phyloP scores from a whole-genome alignment of 306 rosid genomes.

The Casuarina equisetifolia region DNA sequence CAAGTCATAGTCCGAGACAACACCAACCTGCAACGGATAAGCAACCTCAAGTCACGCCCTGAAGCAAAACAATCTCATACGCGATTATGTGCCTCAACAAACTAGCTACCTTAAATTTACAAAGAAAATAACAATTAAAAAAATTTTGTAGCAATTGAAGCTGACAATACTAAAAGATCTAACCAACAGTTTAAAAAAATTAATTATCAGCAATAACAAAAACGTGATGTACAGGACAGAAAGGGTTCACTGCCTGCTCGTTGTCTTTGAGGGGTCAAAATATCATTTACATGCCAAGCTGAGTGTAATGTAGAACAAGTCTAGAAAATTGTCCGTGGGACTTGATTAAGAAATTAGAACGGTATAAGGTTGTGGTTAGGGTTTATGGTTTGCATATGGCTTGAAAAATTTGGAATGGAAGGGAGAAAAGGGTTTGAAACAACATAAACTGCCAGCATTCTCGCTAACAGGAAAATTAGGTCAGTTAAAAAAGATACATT shows the following conservation, averaged over 20 bases:
- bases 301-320: neutral
- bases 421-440: neutral
- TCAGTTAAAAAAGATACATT: neutral
- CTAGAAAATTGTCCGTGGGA: neutral
- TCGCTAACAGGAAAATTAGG: neutral
- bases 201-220: neutral
- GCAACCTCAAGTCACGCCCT: slow-evolving; percentile 15
- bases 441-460: neutral
- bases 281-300: neutral
- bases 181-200: neutral
- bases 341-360: neutral
- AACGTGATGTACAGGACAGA: neutral
- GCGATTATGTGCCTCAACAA: neutral
- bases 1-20: slow-evolving; percentile 93
- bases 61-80: slow-evolving; percentile 23
- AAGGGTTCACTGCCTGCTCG: neutral
- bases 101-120: neutral
- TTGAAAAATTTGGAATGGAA: neutral
- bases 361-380: neutral
- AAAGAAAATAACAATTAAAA: neutral
- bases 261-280: neutral
- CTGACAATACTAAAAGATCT: neutral
- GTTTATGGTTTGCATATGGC: neutral
- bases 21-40: slow-evolving; percentile 69
- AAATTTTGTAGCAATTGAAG: neutral